These are phyloP conservation scores for Entophlyctis luteolus DNA, from an alignment of 192 early-diverging fungal genomes.

Conservation along the genomic window DNA sequence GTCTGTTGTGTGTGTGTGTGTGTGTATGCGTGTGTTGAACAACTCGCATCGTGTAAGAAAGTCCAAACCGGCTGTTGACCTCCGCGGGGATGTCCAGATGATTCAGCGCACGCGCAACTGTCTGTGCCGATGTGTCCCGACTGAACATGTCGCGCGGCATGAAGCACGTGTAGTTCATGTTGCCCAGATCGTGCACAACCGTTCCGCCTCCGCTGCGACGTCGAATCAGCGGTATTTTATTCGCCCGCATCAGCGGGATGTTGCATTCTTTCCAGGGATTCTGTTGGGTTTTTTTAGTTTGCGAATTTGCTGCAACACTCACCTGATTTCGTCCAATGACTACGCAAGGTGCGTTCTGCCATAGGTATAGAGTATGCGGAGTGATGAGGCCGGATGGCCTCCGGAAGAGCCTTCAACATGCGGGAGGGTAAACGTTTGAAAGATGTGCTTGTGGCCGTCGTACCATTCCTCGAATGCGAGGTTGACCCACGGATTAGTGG, in stretches of 20 bases:
- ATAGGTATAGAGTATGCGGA: conserved; percentile 74
- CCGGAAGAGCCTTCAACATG: conserved; percentile 66
- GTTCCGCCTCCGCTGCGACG: conserved; percentile 86
- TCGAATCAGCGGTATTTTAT: conserved; percentile 77
- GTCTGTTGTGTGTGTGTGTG: conserved; percentile 19
- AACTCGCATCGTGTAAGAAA: too few relatives aligned
- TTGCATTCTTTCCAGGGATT: conserved; percentile 97
- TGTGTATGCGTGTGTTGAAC: too few relatives aligned
- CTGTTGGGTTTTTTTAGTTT: conserved; percentile 35
- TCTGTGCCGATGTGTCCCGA: conserved; percentile 66
- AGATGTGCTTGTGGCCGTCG: not conserved
- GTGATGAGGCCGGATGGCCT: conserved; percentile 58
- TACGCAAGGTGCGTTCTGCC: conserved; percentile 81
- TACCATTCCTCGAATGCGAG: conserved; percentile 85
- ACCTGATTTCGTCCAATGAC: conserved; percentile 92
- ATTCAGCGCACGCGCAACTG: conserved; percentile 72
- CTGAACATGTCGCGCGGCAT: conserved; percentile 85
- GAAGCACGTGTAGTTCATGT: conserved; percentile 90
- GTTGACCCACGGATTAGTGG: conserved; percentile 73
- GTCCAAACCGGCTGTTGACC: conserved; percentile 64
- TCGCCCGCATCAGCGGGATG: conserved; percentile 58
- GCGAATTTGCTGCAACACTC: not conserved
- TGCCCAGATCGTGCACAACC: conserved; percentile 94
- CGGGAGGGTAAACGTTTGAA: not conserved
- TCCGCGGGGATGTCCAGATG: conserved; percentile 75